Evolutionary conservation across 805 yeast species (phyloP).

Genomic region (Nakazawaea pomicola): DNA sequence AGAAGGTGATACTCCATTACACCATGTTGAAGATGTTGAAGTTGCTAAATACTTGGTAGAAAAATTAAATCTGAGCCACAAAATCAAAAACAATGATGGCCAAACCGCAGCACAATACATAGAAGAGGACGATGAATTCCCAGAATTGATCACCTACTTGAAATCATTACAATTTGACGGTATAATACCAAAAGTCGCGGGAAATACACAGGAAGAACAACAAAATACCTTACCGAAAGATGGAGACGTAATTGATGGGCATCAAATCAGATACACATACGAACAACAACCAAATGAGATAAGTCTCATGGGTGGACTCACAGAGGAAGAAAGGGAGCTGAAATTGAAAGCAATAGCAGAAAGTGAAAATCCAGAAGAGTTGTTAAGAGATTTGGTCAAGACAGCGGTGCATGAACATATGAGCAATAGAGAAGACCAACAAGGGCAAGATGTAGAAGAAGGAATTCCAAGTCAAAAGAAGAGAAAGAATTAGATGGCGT

Average conservation of each 20-base stretch:
- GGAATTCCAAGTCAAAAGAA: slow-evolving; percentile 29
- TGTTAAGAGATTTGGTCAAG: slow-evolving; percentile 60
- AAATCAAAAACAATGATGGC: slow-evolving; percentile 63
- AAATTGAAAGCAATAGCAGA: slow-evolving; percentile 62
- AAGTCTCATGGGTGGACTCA: slow-evolving; percentile 18
- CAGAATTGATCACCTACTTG: slow-evolving; percentile 69
- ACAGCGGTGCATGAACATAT: slow-evolving; percentile 53
- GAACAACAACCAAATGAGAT: slow-evolving; percentile 43
- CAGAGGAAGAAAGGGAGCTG: slow-evolving; percentile 46
- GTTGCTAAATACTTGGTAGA: slow-evolving; percentile 67
- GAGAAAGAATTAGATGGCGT: slow-evolving; percentile 20
- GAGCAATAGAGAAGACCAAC: slow-evolving; percentile 33
- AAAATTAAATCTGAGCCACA: slow-evolving; percentile 62
- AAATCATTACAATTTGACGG: slow-evolving; percentile 33
- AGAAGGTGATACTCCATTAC: slow-evolving; percentile 96
- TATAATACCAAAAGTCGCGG: slow-evolving; percentile 17
- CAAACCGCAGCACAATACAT: slow-evolving; percentile 68
- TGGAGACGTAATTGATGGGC: slow-evolving; percentile 33
- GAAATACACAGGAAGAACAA: no score
- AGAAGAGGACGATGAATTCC: slow-evolving; percentile 81
- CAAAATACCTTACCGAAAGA: slow-evolving; percentile 24
- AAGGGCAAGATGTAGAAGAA: slow-evolving; percentile 16
- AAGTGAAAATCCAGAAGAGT: slow-evolving; percentile 80
- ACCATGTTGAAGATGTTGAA: slow-evolving; percentile 71
- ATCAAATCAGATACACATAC: slow-evolving; percentile 54